Percentiles rank a stretch among this genome's conserved stretches.
Evolutionary conservation across 1,284 basidiomycete species (phyloP).

Genomic region (Puccinia brachypodii): DNA sequence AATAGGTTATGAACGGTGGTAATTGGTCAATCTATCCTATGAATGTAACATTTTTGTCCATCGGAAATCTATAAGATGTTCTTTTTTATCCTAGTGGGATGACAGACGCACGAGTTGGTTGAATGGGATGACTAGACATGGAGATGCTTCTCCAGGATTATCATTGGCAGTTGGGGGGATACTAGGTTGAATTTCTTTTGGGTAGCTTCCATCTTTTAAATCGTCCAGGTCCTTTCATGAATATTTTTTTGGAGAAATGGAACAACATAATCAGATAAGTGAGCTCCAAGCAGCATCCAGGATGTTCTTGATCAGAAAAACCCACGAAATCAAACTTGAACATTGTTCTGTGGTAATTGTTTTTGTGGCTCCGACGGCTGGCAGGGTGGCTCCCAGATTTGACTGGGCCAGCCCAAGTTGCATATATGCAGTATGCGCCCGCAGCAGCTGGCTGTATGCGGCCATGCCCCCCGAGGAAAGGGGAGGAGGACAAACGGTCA

Average conservation of each 20-base stretch:
- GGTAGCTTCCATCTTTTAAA: background rate
- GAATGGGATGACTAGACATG: background rate
- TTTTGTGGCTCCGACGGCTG: background rate
- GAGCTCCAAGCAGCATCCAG: background rate
- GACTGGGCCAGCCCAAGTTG: background rate
- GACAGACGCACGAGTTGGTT: background rate
- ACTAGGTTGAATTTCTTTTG: background rate
- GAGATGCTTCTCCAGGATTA: background rate
- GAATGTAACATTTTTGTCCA: background rate
- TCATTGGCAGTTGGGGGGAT: background rate
- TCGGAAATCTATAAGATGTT: background rate
- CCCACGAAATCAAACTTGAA: slow-evolving; percentile 47
- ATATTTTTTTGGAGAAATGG: background rate
- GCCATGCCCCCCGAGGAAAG: background rate
- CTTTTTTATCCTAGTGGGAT: background rate
- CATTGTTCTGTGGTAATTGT: background rate
- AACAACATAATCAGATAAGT: background rate
- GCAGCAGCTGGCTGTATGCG: background rate
- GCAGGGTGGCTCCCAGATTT: background rate
- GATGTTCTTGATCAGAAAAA: background rate
- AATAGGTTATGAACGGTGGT: slow-evolving; percentile 41
- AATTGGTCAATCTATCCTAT: slow-evolving; percentile 24
- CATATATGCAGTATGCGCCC: background rate
- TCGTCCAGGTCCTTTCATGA: slow-evolving; percentile 27
- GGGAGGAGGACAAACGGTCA: background rate